Evolutionary conservation across 2,329 filamentous ascomycete species (phyloP).

Genomic region (Coleophoma cylindrospora): DNA sequence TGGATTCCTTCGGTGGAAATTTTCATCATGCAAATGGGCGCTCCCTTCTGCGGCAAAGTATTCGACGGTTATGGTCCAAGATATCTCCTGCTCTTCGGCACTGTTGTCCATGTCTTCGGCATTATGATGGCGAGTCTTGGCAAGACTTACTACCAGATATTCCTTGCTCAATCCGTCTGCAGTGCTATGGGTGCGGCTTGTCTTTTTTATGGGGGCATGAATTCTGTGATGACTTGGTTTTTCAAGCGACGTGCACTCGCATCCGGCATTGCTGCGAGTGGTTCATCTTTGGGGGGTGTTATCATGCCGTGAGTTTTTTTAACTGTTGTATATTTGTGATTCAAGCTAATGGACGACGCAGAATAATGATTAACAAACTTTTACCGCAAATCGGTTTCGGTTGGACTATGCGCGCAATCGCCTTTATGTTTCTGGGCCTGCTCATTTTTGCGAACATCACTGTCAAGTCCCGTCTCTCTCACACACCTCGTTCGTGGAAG

Average conservation of each 20-base stretch:
- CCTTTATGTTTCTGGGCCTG: constrained; percentile 6
- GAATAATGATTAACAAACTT: constrained; percentile 38
- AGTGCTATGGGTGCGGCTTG: constrained; percentile 35
- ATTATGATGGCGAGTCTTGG: constrained; percentile 29
- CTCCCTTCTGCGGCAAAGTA: constrained; percentile 53
- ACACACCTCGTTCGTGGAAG: background rate
- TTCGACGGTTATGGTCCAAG: constrained; percentile 59
- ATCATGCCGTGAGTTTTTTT: too few relatives aligned
- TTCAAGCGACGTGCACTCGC: constrained; percentile 37
- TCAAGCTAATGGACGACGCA: too few relatives aligned
- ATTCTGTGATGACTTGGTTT: constrained; percentile 37
- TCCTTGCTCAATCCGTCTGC: constrained; percentile 33
- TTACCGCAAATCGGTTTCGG: constrained; percentile 5
- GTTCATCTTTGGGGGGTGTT: constrained; percentile 43
- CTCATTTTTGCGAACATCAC: constrained; percentile 7
- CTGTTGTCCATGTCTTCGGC: constrained; percentile 26
- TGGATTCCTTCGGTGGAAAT: constrained; percentile 51
- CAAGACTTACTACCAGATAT: constrained; percentile 30
- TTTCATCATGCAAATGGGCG: constrained; percentile 42
- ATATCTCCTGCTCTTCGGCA: constrained; percentile 36
- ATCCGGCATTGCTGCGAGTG: constrained; percentile 37
- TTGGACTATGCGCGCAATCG: constrained; percentile 7
- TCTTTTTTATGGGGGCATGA: constrained; percentile 33
- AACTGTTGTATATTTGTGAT: too few relatives aligned
- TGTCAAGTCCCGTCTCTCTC: background rate